Evolutionary conservation across 202 grass and related monocot species (phyloP).

Genomic region (Brachypodium distachyon): DNA sequence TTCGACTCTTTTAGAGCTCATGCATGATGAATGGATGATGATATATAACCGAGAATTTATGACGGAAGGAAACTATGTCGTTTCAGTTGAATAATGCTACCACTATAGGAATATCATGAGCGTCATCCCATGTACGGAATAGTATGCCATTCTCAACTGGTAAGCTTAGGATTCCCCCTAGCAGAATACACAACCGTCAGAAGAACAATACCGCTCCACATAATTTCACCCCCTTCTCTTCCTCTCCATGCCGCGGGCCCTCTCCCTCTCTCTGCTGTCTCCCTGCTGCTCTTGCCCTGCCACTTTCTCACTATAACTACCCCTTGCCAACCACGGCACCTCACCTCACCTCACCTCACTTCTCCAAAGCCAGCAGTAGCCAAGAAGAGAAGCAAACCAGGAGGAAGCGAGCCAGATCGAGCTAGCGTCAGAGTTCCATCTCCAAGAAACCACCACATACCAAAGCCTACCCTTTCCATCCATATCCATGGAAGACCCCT

Average conservation of each 20-base stretch:
- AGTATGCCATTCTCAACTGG: neutral
- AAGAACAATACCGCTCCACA: slow-evolving; percentile 7
- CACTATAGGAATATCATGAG: neutral
- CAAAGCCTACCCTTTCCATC: neutral
- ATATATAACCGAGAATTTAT: neutral
- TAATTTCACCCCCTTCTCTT: slow-evolving; percentile 1
- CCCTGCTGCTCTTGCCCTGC: neutral
- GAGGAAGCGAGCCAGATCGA: neutral
- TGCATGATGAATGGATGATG: no score
- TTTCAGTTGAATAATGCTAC: neutral
- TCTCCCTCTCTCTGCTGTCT: neutral
- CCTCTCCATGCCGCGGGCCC: neutral
- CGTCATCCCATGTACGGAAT: neutral
- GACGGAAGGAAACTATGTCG: neutral
- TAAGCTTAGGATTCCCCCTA: slow-evolving; percentile 1
- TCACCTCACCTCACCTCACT: neutral
- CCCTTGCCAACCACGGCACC: slow-evolving; percentile 47
- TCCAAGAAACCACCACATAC: slow-evolving; percentile 17
- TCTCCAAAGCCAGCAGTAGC: slow-evolving; percentile 18
- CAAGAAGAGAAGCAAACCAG: slow-evolving; percentile 34
- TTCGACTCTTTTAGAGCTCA: neutral
- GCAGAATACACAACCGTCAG: slow-evolving; percentile 3
- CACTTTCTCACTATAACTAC: slow-evolving; percentile 38
- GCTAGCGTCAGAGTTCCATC: no score
- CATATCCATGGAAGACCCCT: slow-evolving; percentile 51